phyloP scores from a whole-genome alignment of 768 basidiomycete species.

The Mycena olivaceomarginata region DNA sequence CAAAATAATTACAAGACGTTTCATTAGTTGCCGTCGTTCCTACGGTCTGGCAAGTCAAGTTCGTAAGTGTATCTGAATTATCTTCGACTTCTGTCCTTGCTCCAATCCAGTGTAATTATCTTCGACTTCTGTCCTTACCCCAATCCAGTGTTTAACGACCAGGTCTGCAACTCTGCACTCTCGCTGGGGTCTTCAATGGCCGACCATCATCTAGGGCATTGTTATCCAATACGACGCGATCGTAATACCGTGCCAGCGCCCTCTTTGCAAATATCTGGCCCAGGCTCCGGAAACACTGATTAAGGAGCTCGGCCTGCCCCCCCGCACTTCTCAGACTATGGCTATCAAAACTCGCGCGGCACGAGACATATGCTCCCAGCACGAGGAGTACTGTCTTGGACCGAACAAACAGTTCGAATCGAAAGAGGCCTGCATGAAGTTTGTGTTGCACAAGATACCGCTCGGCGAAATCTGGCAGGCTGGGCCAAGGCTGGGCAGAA shows the following conservation, averaged over 20 bases:
- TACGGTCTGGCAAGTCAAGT: background rate
- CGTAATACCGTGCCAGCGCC: background rate
- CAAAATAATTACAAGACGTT: background rate
- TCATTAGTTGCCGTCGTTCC: background rate
- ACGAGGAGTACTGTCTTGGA: constrained; percentile 19
- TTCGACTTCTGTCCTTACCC: background rate
- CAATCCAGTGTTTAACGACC: constrained; percentile 7
- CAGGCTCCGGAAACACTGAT: constrained; percentile 5
- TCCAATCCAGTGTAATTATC: background rate
- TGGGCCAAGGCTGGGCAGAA: constrained; percentile 21
- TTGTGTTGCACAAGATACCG: background rate
- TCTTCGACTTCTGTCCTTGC: background rate
- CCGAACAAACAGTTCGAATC: background rate
- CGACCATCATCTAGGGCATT: background rate
- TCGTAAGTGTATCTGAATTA: background rate
- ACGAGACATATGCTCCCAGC: constrained; percentile 11
- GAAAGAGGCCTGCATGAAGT: background rate
- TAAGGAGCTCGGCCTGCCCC: constrained; percentile 13
- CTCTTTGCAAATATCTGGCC: background rate
- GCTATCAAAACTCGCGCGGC: constrained; percentile 1
- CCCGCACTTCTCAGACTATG: background rate
- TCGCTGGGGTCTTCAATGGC: too few species aligned
- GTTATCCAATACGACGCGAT: constrained; percentile 10
- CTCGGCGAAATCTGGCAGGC: constrained; percentile 19
- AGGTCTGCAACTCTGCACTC: background rate